Base-by-base conservation (phyloP, 2,329 filamentous ascomycete genomes). In the Thelonectria olida region DNA sequence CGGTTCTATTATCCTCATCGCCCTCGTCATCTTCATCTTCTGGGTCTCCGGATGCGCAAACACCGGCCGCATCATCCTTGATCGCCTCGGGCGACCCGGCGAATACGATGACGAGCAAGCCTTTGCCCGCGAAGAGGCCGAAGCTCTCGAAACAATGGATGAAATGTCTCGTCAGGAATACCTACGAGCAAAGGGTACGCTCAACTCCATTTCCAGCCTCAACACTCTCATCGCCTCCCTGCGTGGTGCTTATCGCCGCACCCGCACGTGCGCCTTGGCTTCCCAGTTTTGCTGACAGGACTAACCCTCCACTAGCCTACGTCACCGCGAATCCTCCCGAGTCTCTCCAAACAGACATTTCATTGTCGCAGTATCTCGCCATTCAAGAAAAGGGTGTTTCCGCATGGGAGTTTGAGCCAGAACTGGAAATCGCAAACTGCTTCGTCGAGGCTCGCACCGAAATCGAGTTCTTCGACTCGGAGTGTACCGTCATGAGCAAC, bases 331-430 rank as follows among this genome's bases (percentile, higher is more conserved):
- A 98, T 74, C 96, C 95, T 3, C 93, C 96, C 67, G 96, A 99
- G 78, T 98, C 96, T 7, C 82, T 95, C 60, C 93, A 96, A 73
- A 98, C 96, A 68, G 96, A 99, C 75, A 99, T 99, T 67, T 98
- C 96, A 20, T 82, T 99, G 66, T 98, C 96, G 34, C 96, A 99
- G 76, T 98, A 97, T 76, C 86, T 99, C 61, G 96, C 96, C 41
- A 99, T 99, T 68, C 96, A 99, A 81, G 96, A 99, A 81, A 99
- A 99, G 78, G 96, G 96, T 51, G 95, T 99, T n/a, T 97, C 96
- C 5, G 96, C 96, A 7, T 99, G 96, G 96, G 96, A 99, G 77
- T 99, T 99, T 73, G 96, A 98, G 77, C 96, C 96, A n/a, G 96
- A 99, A 78, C 82, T 98, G 34, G 96, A 99, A 79, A 97, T 98